Conservation (phyloP, 257 asterid species). For the Solanum peruvianum region DNA sequence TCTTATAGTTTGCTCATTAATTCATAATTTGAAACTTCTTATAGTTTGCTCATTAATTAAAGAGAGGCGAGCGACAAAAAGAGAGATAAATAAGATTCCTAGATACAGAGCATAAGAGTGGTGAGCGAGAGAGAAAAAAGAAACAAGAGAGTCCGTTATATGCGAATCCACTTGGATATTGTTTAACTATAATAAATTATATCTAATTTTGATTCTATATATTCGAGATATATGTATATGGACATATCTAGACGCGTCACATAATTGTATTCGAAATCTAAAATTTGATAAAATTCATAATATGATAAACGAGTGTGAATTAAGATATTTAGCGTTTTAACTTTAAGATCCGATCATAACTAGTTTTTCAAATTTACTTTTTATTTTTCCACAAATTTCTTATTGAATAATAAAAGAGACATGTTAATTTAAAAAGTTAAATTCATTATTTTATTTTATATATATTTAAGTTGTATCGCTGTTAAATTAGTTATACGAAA, state of each 20-base stretch:
- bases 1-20: background rate
- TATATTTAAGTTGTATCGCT: background rate
- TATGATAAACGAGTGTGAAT: background rate
- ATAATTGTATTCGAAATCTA: no score
- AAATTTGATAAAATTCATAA: fast-evolving
- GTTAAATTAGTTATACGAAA: background rate
- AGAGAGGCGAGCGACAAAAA: background rate
- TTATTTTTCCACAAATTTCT: background rate
- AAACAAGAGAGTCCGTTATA: background rate
- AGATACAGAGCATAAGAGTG: no score
- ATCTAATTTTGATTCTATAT: background rate
- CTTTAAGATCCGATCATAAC: background rate
- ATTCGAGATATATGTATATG: background rate
- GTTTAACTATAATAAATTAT: no score
- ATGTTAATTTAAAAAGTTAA: background rate
- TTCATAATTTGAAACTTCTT: background rate
- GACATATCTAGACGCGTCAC: no score
- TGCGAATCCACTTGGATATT: fast-evolving
- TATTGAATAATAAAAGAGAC: background rate
- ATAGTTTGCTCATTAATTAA: background rate
- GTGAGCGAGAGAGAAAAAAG: background rate
- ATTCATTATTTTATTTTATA: background rate
- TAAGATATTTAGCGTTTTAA: background rate
- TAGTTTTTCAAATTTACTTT: background rate
- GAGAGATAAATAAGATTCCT: background rate